Conservation (phyloP, 202 grass and related monocot species). For the Hordeum pubiflorum region DNA sequence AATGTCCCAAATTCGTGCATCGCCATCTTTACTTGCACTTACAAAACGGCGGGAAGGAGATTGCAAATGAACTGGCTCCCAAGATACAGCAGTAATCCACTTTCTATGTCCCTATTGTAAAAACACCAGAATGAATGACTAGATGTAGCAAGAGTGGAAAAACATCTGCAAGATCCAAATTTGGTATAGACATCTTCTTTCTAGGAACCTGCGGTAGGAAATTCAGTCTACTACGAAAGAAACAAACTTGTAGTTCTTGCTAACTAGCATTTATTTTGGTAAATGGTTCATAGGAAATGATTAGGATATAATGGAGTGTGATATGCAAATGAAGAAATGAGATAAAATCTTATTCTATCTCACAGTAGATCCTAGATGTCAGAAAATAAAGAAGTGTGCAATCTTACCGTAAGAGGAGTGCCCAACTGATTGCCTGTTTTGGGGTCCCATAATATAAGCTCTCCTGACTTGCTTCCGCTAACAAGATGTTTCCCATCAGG, state of each 20-base stretch:
- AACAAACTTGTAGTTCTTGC: not conserved
- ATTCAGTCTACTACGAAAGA: not conserved
- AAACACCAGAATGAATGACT: not conserved
- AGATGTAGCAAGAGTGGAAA: not conserved
- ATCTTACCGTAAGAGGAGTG: conserved; percentile 55
- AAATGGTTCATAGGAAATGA: conserved; percentile 1
- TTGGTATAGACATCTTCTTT: not conserved
- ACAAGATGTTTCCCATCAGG: conserved; percentile 89
- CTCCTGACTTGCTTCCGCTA: conserved; percentile 89
- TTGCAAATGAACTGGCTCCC: conserved; percentile 93
- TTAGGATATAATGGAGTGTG: not conserved
- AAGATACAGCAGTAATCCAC: conserved; percentile 94
- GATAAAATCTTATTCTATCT: not conserved
- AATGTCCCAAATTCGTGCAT: conserved; percentile 92
- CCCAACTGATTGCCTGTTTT: conserved; percentile 87
- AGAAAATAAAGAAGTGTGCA: not conserved
- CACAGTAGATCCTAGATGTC: not conserved
- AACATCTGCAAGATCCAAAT: not conserved
- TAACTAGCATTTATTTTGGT: not conserved
- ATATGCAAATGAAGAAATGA: not conserved
- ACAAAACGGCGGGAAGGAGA: conserved; percentile 84
- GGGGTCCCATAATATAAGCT: conserved; percentile 87
- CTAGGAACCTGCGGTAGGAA: not conserved
- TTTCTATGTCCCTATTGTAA: conserved; percentile 76
- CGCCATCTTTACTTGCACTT: conserved; percentile 93